Evolutionary conservation across 1,284 basidiomycete genomes (phyloP).

Genomic region (Cystobasidiaceae sp.): DNA sequence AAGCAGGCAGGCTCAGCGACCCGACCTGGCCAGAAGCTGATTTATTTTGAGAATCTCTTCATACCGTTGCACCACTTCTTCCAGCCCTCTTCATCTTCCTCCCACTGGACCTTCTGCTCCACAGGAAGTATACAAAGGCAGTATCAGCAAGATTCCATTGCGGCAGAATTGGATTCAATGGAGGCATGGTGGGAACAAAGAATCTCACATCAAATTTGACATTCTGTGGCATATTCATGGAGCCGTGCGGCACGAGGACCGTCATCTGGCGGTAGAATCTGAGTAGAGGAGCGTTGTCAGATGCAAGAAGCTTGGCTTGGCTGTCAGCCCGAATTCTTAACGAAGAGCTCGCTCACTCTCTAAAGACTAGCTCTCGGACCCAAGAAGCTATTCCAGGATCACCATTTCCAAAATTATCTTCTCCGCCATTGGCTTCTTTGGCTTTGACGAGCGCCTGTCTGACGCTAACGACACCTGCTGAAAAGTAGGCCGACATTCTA

Average conservation of each 20-base stretch:
- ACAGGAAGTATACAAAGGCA: not conserved
- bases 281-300: not conserved
- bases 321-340: too few species aligned
- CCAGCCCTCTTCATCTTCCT: conserved; percentile 55
- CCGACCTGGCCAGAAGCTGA: too few species aligned
- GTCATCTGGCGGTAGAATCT: conserved; percentile 4
- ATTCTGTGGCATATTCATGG: conserved; percentile 55
- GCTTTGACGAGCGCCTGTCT: conserved; percentile 68
- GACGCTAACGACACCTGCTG: conserved; percentile 74
- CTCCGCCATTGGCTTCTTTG: conserved; percentile 53
- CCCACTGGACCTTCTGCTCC: conserved; percentile 52
- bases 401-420: conserved; percentile 52
- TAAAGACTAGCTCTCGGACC: conserved; percentile 78
- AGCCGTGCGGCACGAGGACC: not conserved
- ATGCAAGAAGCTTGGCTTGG: not conserved
- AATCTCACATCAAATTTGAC: conserved; percentile 61
- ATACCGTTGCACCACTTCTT: conserved; percentile 65
- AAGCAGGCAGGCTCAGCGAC: too few species aligned
- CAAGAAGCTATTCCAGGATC: conserved; percentile 71
- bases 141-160: not conserved
- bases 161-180: not conserved
- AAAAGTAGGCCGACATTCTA: conserved; percentile 61
- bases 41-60: conserved; percentile 67
- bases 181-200: conserved; percentile 37
- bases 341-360: conserved; percentile 69